Evolutionary conservation across 1,139 yeast species (phyloP), one percentile per base, ranked within the genome.

Genomic region (Scheffersomyces parashehatae): DNA sequence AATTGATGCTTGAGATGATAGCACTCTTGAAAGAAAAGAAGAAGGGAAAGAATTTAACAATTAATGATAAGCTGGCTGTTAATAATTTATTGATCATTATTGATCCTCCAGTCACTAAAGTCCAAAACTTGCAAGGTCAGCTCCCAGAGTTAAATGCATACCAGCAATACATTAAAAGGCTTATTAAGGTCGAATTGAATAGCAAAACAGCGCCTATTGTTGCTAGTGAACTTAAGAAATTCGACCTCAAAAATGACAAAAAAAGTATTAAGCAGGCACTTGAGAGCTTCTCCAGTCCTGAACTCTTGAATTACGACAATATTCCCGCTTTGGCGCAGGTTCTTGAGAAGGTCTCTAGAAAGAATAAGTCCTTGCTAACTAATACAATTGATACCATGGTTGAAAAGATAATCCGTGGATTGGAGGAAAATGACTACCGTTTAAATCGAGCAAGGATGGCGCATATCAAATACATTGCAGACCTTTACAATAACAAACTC

Each of bases 341-440:
- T 5, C 61, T 87, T 20, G 62, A 64, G 32, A 60, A 59, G 2
- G 49, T 78, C 15, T 59, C 68, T 24, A 59, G 60, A 7, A 56
- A 63, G 37, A 70, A 75, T 52, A 70, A 67, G 35, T 62, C 64
- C 14, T 68, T 80, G 39, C 63, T 68, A 3, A 65, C 76, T 1
- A 57, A 56, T 37, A 77, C 83, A 1, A 66, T 88, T 38, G 97
- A 91, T 58, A 68, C 78, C n/a, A 50, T 85, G 1, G 51, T 86
- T 14, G 97, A 90, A 55, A 72, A 74, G 29, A 74, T 87, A 12
- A 70, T 77, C 8, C 60, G 82, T 28, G 95, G 91, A 0, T 64
- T 89, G 48, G 97, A 90, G 55, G 53, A 71, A 6, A 81, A 83
- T 52, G 82, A 81, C 51, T 85, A 78, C 57, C 70, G 82, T 41